These are phyloP conservation scores for Tetradesmus obliquus DNA, from an alignment of 139 green algal genomes.

Conservation along the genomic window DNA sequence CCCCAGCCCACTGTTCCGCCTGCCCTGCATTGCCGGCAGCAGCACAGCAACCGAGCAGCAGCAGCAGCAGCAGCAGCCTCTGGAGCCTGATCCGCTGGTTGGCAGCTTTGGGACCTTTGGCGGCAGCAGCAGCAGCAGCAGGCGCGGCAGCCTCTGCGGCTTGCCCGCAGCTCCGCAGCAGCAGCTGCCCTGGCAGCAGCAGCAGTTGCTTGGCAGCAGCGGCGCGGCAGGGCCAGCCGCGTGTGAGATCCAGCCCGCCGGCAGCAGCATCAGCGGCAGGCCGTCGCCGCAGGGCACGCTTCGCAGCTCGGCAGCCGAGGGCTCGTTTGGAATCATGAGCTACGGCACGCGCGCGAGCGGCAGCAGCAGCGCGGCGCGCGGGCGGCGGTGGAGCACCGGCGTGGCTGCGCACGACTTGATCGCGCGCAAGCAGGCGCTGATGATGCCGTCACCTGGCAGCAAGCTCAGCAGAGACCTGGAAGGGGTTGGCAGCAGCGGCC, in stretches of 20 bases:
- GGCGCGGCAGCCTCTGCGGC: neutral
- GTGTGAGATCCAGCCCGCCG: neutral
- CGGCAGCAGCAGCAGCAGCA: neutral
- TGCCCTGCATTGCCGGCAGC: neutral
- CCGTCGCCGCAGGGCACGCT: neutral
- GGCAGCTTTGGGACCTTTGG: neutral
- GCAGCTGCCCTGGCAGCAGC: neutral
- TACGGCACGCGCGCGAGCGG: neutral
- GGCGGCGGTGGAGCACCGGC: constrained; percentile 34
- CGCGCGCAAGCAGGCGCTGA: neutral
- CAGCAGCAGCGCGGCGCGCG: neutral
- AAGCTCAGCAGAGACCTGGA: neutral
- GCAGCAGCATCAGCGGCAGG: neutral
- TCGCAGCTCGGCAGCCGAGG: too few species aligned
- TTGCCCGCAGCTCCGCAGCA: neutral
- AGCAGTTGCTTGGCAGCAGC: neutral
- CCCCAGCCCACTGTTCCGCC: too few species aligned
- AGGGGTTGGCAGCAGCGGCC: neutral
- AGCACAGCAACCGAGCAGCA: neutral
- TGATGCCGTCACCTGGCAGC: neutral
- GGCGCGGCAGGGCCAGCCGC: neutral
- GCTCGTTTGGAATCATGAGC: neutral
- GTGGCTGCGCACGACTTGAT: constrained; percentile 25
- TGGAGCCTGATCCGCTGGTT: neutral
- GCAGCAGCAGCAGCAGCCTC: neutral